phyloP scores from a whole-genome alignment of 2,329 filamentous ascomycete species.

The Colletotrichum zoysiae region DNA sequence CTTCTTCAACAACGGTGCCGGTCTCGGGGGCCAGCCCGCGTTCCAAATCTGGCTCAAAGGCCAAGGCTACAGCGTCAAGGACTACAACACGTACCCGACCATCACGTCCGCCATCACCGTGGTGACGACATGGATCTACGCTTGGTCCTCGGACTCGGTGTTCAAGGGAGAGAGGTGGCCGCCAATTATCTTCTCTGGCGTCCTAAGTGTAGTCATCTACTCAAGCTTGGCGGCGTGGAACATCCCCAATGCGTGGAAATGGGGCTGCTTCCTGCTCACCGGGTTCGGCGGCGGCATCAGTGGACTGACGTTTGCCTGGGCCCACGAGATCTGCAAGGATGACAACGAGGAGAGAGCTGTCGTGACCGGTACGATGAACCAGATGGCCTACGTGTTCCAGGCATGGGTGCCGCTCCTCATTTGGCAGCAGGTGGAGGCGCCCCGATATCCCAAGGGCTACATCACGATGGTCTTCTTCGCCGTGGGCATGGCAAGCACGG shows the following conservation, averaged over 20 bases:
- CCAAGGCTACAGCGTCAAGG: slow-evolving; percentile 55
- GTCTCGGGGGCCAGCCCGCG: slow-evolving; percentile 63
- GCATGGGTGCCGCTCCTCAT: slow-evolving; percentile 76
- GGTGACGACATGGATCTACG: slow-evolving; percentile 71
- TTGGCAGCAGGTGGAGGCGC: slow-evolving; percentile 74
- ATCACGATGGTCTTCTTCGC: slow-evolving; percentile 66
- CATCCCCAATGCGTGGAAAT: slow-evolving; percentile 68
- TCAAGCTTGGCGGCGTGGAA: slow-evolving; percentile 57
- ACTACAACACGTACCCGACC: slow-evolving; percentile 69
- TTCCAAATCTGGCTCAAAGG: slow-evolving; percentile 65
- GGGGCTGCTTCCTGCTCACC: slow-evolving; percentile 69
- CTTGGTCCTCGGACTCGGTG: slow-evolving; percentile 74
- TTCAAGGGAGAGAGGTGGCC: slow-evolving; percentile 73
- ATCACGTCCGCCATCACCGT: slow-evolving; percentile 67
- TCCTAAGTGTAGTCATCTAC: slow-evolving; percentile 57
- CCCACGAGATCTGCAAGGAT: slow-evolving; percentile 62
- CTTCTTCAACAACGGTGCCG: slow-evolving; percentile 72
- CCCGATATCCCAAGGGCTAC: slow-evolving; percentile 71
- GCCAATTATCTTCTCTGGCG: slow-evolving; percentile 68
- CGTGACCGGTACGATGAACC: slow-evolving; percentile 75
- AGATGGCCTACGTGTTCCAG: slow-evolving; percentile 77
- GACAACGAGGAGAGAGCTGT: slow-evolving; percentile 75
- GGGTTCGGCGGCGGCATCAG: slow-evolving; percentile 64
- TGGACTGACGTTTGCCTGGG: slow-evolving; percentile 62
- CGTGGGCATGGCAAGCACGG: slow-evolving; percentile 61